A percentile compares a stretch with the other conserved stretches of the same genome.
phyloP scores from a whole-genome alignment of 1,139 yeast genomes.

The Suhomyces guaymorum region DNA sequence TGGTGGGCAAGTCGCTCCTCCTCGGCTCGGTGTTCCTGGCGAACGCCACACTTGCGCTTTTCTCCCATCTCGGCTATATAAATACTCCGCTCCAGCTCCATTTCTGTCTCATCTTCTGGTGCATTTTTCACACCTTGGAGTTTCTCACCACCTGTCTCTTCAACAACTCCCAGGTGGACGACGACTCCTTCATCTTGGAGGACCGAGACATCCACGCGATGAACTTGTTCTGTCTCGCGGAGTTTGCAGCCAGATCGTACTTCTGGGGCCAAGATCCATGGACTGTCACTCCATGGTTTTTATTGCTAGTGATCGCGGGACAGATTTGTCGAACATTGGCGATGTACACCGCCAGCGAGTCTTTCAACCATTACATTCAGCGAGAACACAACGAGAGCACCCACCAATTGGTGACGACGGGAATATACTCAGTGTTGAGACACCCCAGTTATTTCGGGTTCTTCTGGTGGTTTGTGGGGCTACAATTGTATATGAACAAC shows the following conservation, averaged over 20 bases:
- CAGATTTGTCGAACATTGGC: constrained; percentile 70
- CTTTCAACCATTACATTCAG: constrained; percentile 84
- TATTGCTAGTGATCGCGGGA: constrained; percentile 49
- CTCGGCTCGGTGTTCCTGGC: constrained; percentile 31
- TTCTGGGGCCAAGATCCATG: constrained; percentile 4
- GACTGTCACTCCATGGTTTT: constrained; percentile 2
- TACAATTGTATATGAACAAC: constrained; percentile 71
- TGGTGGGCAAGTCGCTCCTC: constrained; percentile 33
- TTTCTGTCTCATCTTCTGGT: constrained; percentile 53
- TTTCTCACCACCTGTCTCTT: constrained; percentile 74
- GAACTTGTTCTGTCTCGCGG: constrained; percentile 41
- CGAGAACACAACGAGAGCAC: constrained; percentile 44
- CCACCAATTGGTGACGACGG: constrained; percentile 70
- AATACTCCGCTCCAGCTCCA: constrained; percentile 12
- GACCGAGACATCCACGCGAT: constrained; percentile 74
- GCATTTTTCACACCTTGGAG: constrained; percentile 78
- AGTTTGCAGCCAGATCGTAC: constrained; percentile 17
- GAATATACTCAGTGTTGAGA: constrained; percentile 65
- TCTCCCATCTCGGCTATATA: constrained; percentile 7
- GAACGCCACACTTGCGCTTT: constrained; percentile 15
- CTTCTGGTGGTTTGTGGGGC: constrained; percentile 91
- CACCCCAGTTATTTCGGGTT: constrained; percentile 95
- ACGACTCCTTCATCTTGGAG: constrained; percentile 74
- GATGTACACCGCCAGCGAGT: constrained; percentile 83
- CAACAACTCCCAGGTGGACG: constrained; percentile 65